A percentile compares a stretch with the other conserved stretches of the same genome.
Conservation (phyloP, 176 grass and related monocot genomes). For the Triticum timopheevii region DNA sequence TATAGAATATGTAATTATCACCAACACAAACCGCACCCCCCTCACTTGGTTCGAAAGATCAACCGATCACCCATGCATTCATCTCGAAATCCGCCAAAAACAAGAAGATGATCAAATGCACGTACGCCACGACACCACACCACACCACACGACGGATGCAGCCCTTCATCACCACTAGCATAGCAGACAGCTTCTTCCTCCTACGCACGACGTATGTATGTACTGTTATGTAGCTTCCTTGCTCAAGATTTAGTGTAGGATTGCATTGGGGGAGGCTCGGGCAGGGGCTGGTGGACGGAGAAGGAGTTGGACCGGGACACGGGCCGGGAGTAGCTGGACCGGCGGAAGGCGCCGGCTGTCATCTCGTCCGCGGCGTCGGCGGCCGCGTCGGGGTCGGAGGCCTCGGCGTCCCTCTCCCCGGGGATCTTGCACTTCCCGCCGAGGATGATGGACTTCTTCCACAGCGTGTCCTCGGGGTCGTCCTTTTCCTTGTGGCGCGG, state of each 20-base stretch:
- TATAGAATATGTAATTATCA: neutral
- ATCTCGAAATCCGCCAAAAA: neutral
- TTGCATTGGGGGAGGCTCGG: neutral
- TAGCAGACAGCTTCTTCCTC: neutral
- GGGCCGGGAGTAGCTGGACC: constrained; percentile 48
- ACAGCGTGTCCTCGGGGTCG: constrained; percentile 65
- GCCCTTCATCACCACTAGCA: constrained; percentile 9
- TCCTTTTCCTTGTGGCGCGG: constrained; percentile 45
- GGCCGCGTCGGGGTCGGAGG: constrained; percentile 28
- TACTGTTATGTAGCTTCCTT: neutral
- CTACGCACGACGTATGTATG: neutral
- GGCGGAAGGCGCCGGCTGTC: constrained; percentile 37
- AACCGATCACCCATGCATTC: neutral
- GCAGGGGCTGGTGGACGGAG: constrained; percentile 33
- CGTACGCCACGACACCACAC: neutral
- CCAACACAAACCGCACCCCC: neutral
- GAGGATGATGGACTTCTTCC: constrained; percentile 93
- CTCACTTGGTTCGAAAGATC: neutral
- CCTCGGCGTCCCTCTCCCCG: constrained; percentile 64
- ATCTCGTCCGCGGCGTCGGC: constrained; percentile 59
- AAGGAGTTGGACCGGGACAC: constrained; percentile 69
- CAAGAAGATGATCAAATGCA: neutral
- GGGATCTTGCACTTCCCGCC: constrained; percentile 77
- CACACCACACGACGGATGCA: neutral
- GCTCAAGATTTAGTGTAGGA: constrained; percentile 24